Evolutionary conservation across 441 rosid species (phyloP).

Genomic region (Pelargonium exstipulatum): DNA sequence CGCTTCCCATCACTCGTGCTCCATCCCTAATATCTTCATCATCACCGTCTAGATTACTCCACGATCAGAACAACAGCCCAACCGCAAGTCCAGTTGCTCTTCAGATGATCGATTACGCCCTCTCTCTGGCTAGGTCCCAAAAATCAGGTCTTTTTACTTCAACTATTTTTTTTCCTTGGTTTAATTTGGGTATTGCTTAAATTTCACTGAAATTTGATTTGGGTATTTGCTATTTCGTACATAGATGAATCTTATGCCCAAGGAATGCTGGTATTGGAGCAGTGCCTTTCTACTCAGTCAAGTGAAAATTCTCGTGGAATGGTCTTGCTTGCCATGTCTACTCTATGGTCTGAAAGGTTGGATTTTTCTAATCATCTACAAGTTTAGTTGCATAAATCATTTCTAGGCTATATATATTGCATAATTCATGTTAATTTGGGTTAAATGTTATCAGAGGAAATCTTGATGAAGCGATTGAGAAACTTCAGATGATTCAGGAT

Average conservation of each 20-base stretch:
- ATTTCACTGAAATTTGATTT: slow-evolving; percentile 5
- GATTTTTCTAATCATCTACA: slow-evolving; percentile 6
- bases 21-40: slow-evolving; percentile 1
- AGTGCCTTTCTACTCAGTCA: slow-evolving; percentile 56
- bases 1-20: slow-evolving; percentile 6
- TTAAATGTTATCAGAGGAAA: slow-evolving; percentile 40
- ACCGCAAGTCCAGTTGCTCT: slow-evolving; percentile 55
- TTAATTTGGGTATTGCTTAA: background rate
- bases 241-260: slow-evolving; percentile 69
- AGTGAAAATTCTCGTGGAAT: slow-evolving; percentile 54
- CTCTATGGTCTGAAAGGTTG: slow-evolving; percentile 60
- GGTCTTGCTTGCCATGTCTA: slow-evolving; percentile 78
- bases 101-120: slow-evolving; percentile 88
- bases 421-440: background rate
- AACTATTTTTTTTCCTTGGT: background rate
- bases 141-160: slow-evolving; percentile 47
- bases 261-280: slow-evolving; percentile 76
- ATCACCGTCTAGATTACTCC: slow-evolving; percentile 39
- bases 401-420: background rate
- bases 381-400: too few species aligned
- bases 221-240: slow-evolving; percentile 3
- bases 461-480: slow-evolving; percentile 59
- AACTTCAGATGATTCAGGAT: slow-evolving; percentile 39
- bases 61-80: slow-evolving; percentile 39
- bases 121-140: slow-evolving; percentile 58